These are phyloP conservation scores for Artemisia argyi DNA, from an alignment of 129 eudicot species.

Conservation along the genomic window DNA sequence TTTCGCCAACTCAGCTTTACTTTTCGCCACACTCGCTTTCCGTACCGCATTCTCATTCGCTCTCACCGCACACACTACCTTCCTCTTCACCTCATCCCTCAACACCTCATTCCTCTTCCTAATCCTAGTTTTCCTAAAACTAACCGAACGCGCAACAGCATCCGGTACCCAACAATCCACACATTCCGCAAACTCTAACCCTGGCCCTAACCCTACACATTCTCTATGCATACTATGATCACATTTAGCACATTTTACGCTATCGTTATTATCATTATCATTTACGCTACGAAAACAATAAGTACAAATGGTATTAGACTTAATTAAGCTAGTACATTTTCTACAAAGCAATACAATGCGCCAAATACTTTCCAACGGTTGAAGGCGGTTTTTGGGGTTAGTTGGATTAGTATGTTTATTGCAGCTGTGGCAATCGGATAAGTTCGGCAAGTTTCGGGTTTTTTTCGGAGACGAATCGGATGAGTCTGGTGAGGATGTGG, in stretches of 20 bases:
- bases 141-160: conserved; percentile 42
- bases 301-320: conserved; percentile 44
- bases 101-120: conserved; percentile 21
- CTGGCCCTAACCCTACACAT: conserved; percentile 39
- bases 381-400: conserved; percentile 68
- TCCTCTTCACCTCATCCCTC: conserved; percentile 35
- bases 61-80: conserved; percentile 19
- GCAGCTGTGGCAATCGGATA: conserved; percentile 78
- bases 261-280: conserved; percentile 22
- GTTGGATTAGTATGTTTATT: conserved; percentile 45
- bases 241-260: conserved; percentile 51
- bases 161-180: conserved; percentile 73
- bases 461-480: conserved; percentile 50
- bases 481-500: conserved; percentile 43
- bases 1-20: conserved; percentile 44
- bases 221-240: conserved; percentile 53
- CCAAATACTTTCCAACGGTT: conserved; percentile 68
- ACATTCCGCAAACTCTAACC: background rate
- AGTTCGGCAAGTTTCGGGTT: conserved; percentile 73
- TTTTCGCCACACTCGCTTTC: conserved; percentile 47
- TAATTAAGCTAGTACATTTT: conserved; percentile 45
- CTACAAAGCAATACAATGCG: conserved; percentile 78
- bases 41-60: conserved; percentile 37
- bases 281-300: conserved; percentile 50
- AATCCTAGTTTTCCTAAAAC: conserved; percentile 31